Percentiles rank a stretch among this genome's conserved stretches.
phyloP scores from a whole-genome alignment of 306 rosid species.

The Sesbania bispinosa region DNA sequence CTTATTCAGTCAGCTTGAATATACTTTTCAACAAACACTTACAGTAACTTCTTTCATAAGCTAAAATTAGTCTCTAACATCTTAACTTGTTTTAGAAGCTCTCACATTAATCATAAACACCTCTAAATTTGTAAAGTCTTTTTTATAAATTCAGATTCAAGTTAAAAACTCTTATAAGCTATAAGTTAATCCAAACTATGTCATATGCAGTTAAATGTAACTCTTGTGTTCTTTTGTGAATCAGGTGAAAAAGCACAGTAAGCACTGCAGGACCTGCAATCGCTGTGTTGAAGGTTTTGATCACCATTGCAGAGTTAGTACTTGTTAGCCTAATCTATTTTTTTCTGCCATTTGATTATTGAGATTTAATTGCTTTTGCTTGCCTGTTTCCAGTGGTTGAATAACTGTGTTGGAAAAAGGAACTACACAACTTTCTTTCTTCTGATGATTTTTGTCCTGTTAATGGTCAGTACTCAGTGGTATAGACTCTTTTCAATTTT shows the following conservation, averaged over 20 bases:
- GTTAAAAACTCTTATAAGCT: no score
- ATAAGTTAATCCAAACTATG: no score
- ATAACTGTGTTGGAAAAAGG: slow-evolving; percentile 91
- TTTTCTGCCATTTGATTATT: neutral
- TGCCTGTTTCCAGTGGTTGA: slow-evolving; percentile 81
- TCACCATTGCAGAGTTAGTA: slow-evolving; percentile 90
- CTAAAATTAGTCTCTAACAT: no score
- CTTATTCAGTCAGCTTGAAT: no score
- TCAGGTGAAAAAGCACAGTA: slow-evolving; percentile 81
- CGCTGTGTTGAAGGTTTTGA: slow-evolving; percentile 96
- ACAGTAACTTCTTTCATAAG: no score
- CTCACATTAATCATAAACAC: no score
- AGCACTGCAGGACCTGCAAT: slow-evolving; percentile 94
- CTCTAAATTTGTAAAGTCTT: no score
- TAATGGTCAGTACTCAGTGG: slow-evolving; percentile 61
- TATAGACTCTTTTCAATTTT: slow-evolving; percentile 15
- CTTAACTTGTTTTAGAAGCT: no score
- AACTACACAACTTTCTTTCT: slow-evolving; percentile 90
- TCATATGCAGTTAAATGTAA: neutral
- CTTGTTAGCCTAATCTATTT: neutral
- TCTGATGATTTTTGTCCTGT: slow-evolving; percentile 67
- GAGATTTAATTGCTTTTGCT: neutral
- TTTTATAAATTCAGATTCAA: no score
- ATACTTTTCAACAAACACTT: no score
- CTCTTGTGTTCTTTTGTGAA: neutral